phyloP scores from a whole-genome alignment of 208 protist genomes.

The Zelonia costaricensis region DNA sequence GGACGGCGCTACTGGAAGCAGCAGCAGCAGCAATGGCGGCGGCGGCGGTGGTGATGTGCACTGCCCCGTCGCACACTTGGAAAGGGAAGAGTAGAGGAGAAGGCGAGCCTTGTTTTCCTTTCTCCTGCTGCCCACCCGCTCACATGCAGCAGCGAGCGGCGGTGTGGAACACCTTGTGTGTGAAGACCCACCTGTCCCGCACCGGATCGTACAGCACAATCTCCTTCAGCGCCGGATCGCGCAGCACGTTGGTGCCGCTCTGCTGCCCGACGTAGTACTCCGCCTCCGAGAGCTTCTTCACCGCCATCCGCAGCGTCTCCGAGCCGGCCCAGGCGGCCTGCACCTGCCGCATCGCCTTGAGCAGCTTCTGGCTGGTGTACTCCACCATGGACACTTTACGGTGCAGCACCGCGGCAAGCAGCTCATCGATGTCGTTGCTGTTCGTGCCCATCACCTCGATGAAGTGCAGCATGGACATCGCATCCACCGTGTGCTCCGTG shows the following conservation, averaged over 20 bases:
- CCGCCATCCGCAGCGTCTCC: conserved; percentile 32
- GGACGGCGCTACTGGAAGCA: no score
- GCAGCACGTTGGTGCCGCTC: conserved; percentile 43
- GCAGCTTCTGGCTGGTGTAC: conserved; percentile 69
- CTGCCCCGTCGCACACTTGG: no score
- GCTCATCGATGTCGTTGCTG: conserved; percentile 77
- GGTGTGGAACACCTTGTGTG: conserved; percentile 68
- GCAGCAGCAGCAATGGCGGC: no score
- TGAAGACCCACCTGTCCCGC: conserved; percentile 73
- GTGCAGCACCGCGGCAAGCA: conserved; percentile 73
- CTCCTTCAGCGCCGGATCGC: conserved; percentile 48
- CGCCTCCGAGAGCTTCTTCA: conserved; percentile 60
- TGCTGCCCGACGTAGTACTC: conserved; percentile 56
- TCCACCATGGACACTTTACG: conserved; percentile 42
- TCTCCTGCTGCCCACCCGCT: no score
- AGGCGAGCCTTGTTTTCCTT: no score
- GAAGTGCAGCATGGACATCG: conserved; percentile 61
- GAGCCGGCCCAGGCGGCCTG: conserved; percentile 31
- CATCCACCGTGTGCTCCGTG: conserved; percentile 77
- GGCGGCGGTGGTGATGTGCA: no score
- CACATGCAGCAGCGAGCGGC: conserved; percentile 50
- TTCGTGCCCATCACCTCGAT: conserved; percentile 81
- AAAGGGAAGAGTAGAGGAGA: no score
- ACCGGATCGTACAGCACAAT: conserved; percentile 84
- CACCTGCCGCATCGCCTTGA: conserved; percentile 80